Evolutionary conservation across 1,284 basidiomycete species (phyloP), one percentile per base, ranked within the genome.

Genomic region (Tilletiopsis washingtonensis): DNA sequence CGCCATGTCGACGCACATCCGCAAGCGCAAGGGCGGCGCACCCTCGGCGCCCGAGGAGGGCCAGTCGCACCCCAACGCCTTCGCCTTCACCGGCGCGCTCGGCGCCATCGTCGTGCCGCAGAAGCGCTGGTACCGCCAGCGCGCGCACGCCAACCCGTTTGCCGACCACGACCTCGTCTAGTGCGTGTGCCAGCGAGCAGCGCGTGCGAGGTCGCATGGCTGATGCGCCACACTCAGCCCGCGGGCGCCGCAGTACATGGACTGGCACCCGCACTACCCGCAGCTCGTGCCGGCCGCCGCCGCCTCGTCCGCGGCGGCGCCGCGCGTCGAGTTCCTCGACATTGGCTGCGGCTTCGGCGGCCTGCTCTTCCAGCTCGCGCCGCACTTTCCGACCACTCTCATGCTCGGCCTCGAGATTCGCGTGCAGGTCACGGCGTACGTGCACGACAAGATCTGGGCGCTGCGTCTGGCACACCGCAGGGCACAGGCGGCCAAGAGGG

Each of bases 341-440:
- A 83, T 99, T 20, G 94, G 94, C 0, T 99, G 94, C 74, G 94
- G 94, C 36, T 99, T 98, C 69, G 94, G 94, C 15, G 94, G 94
- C 5, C 80, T 99, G 38, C 77, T 96, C 52, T 87, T 94, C 67
- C 78, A 86, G 6, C 81, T 99, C 21, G 90, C 91, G 0, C 90
- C 91, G 4, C 76, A 89, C 50, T 96, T 86, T 73, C 94, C 94
- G 11, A 84, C 94, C 56, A 88, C 81, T 0, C 79, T 96, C 49
- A 96, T 99, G 82, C 81, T 99, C 37, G 94, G 94, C 14, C 84
- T 98, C 82, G 94, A 99, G 78, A 98, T 99, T 64, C 84, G 94
- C 40, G 85, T 89, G 1, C 88, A 94, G 66, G 94, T 99, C 47
- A 90, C 91, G 0, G 86, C 94, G 74, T 99, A 96, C 74, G 94